phyloP scores from a whole-genome alignment of 75 land plant genomes.

The Pinus tabuliformis region DNA sequence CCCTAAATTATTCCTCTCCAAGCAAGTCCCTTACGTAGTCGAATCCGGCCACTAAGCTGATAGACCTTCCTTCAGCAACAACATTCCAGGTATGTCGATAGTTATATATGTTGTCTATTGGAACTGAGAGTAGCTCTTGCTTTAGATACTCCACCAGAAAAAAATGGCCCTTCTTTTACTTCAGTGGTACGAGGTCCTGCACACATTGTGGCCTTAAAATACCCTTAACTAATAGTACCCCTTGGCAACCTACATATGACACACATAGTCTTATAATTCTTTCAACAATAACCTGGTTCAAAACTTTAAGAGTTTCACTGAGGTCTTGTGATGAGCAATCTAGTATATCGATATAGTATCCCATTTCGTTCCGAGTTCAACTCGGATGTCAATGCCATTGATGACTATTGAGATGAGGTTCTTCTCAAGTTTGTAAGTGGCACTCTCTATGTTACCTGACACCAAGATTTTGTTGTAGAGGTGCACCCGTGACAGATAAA shows the following conservation, averaged over 20 bases:
- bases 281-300: slow-evolving; percentile 59
- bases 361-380: slow-evolving; percentile 62
- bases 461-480: slow-evolving; percentile 53
- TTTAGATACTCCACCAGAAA: slow-evolving; percentile 49
- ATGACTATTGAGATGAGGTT: slow-evolving; percentile 58
- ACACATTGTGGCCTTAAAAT: slow-evolving; percentile 66
- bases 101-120: slow-evolving; percentile 61
- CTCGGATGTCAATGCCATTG: slow-evolving; percentile 57
- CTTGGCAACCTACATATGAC: slow-evolving; percentile 33
- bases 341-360: slow-evolving; percentile 58
- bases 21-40: slow-evolving; percentile 65
- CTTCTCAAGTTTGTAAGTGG: slow-evolving; percentile 68
- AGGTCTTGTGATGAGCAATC: slow-evolving; percentile 62
- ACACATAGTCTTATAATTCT: slow-evolving; percentile 44
- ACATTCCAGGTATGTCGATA: slow-evolving; percentile 68
- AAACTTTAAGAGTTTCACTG: slow-evolving; percentile 46
- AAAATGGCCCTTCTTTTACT: slow-evolving; percentile 43
- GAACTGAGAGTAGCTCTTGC: slow-evolving; percentile 49
- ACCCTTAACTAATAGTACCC: slow-evolving; percentile 41
- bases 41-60: slow-evolving; percentile 30
- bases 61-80: slow-evolving; percentile 28
- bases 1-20: slow-evolving; percentile 68
- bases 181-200: slow-evolving; percentile 42
- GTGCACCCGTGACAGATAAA: slow-evolving; percentile 47
- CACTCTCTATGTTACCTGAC: slow-evolving; percentile 38